phyloP scores from a whole-genome alignment of 768 basidiomycete genomes.

The Lactifluus echinatus region DNA sequence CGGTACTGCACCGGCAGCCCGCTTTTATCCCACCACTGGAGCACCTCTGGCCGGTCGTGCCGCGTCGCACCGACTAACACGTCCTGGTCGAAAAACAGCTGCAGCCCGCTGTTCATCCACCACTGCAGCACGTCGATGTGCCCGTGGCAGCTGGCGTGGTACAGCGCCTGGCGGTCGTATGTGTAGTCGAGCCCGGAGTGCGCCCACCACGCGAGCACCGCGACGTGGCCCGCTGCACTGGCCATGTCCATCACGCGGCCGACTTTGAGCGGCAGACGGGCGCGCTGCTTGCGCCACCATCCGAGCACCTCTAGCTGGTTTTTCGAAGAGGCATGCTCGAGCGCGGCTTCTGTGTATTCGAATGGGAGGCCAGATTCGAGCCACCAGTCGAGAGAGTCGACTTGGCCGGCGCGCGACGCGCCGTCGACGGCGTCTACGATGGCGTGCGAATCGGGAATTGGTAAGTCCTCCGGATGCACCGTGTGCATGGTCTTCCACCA shows the following conservation, averaged over 20 bases:
- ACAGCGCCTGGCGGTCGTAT: constrained; percentile 68
- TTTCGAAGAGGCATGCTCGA: constrained; percentile 72
- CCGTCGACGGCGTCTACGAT: constrained; percentile 67
- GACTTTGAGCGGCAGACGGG: constrained; percentile 59
- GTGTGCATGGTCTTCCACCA: constrained; percentile 74
- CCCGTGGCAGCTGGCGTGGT: constrained; percentile 72
- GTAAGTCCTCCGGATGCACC: constrained; percentile 50
- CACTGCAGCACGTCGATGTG: constrained; percentile 74
- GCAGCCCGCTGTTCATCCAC: constrained; percentile 75
- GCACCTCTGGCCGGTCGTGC: constrained; percentile 70
- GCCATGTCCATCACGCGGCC: constrained; percentile 84
- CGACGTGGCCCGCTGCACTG: constrained; percentile 65
- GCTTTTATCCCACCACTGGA: constrained; percentile 84
- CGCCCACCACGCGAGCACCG: constrained; percentile 81
- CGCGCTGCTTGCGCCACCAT: constrained; percentile 67
- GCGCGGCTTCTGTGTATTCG: constrained; percentile 71
- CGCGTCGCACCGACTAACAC: constrained; percentile 71
- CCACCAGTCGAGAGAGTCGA: constrained; percentile 80
- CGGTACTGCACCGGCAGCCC: constrained; percentile 77
- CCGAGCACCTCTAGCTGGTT: constrained; percentile 69
- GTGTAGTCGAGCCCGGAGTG: constrained; percentile 68
- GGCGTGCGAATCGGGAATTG: constrained; percentile 43
- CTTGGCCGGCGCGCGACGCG: constrained; percentile 69
- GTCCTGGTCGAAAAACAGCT: constrained; percentile 73
- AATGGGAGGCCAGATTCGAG: constrained; percentile 50